Base-by-base conservation (phyloP, 371 early-diverging fungal species). In the Lichtheimia ramosa region DNA sequence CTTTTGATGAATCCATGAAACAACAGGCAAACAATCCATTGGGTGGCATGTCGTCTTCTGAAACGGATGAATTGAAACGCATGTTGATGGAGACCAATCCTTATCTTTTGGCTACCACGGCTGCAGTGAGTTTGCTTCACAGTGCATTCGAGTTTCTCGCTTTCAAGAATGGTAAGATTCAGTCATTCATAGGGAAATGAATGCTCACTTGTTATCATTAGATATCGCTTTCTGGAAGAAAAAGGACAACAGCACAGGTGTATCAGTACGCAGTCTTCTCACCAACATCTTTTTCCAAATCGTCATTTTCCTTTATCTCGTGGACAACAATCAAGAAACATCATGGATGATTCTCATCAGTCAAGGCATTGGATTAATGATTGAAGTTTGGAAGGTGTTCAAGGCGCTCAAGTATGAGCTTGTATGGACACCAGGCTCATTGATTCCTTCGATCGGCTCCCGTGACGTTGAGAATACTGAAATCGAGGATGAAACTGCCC, bases 21-120 rank as follows among this genome's bases (percentile, higher is more conserved):
- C 84, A 68, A 76, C 91, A 75, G 68, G 74, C 65, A 54, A 77
- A 63, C 84, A 93, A 70, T 56, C 79, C 86, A 57, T 64, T 92
- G 69, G 89, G 89, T 42, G 85, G 82, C n/a, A 81, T 83, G 58
- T 68, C 75, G 12, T 66, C 78, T 0, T 53, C 70, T 14, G 92
- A 92, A 61, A 73, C 85, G 49, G 90, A 90, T 58, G 79, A 86
- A 51, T 66, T 88, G 41, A 90, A 89, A 62, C 75, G 94, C 48
- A 95, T 93, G 90, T 81, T 97, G 54, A 56, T 89, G 59, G 96
- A 96, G 48, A 97, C 96, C 51, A 97, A 94, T 68, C 95, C 95
- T 5, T 76, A 83, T 54, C 72, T 95, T 27, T 68, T 97, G 59
- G 86, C 77, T 2, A 64, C 92, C 3, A 97, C 97, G 1, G 78